Evolutionary conservation across 768 basidiomycete genomes (phyloP).

Genomic region (Boletus rubropictus): DNA sequence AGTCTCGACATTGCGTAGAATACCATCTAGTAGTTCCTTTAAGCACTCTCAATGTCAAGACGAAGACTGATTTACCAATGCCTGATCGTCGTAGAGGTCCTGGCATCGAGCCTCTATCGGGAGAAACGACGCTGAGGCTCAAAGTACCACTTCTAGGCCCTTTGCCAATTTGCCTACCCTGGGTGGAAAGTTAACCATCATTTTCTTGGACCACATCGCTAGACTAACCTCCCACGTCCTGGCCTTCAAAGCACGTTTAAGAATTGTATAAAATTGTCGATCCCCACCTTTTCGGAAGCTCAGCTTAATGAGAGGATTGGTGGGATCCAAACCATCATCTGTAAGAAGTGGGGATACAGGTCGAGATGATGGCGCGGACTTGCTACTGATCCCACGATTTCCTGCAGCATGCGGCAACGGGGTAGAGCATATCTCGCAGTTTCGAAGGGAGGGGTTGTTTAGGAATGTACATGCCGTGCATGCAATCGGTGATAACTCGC

Average conservation of each 20-base stretch:
- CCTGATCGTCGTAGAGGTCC: slow-evolving; percentile 22
- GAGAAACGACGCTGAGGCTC: slow-evolving; percentile 16
- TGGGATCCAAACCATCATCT: slow-evolving; percentile 24
- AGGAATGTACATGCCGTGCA: slow-evolving; percentile 92
- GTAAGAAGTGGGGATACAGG: slow-evolving; percentile 45
- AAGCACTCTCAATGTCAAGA: neutral
- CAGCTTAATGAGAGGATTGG: slow-evolving; percentile 59
- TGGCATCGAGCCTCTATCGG: slow-evolving; percentile 15
- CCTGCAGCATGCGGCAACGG: slow-evolving; percentile 41
- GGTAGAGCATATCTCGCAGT: slow-evolving; percentile 86
- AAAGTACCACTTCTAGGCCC: slow-evolving; percentile 17
- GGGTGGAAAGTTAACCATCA: neutral
- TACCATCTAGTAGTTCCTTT: slow-evolving; percentile 55
- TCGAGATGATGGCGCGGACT: slow-evolving; percentile 63
- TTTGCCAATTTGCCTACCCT: slow-evolving; percentile 31
- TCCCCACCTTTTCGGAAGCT: slow-evolving; percentile 93
- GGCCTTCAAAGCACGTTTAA: slow-evolving; percentile 63
- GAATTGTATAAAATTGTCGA: slow-evolving; percentile 68
- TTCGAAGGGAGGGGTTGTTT: slow-evolving; percentile 66
- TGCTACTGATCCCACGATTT: slow-evolving; percentile 30
- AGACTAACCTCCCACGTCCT: slow-evolving; percentile 69
- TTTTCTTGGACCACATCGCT: neutral
- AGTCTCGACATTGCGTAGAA: slow-evolving; percentile 69
- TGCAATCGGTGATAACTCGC: slow-evolving; percentile 38
- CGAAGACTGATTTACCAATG: slow-evolving; percentile 21